Base-by-base conservation (phyloP, 1,284 basidiomycete species). In the Vanrija sp. region DNA sequence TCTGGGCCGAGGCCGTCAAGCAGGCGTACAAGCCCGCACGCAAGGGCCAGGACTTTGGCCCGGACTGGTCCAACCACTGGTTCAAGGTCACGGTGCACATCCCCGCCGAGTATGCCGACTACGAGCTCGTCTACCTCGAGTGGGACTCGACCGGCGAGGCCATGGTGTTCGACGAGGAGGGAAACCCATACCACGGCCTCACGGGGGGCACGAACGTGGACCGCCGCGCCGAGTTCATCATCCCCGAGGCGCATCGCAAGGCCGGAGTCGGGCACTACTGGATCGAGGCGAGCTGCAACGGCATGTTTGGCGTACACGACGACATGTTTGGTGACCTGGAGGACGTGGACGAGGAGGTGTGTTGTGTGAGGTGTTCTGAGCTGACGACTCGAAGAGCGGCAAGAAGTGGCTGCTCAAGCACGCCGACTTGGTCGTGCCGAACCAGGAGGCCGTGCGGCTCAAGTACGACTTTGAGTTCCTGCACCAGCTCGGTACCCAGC, bases 121-220 rank as follows among this genome's bases (percentile, higher is more conserved):
- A 43, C 15, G 41, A 43, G 41, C 20, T n/a, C 3, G 41, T 43
- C 6, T 20, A 43, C n/a, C 38, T 95, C 69, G 92, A 95, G 73
- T 94, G 94, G 62, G 92, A 95, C 73, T 89, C 89, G 4, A 86
- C 85, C 48, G 92, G 88, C 64, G 90, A 90, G 71, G 94, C 91
- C 8, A 87, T 97, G 87, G 83, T 97, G 59, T 96, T 84, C 73
- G 82, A 81, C 15, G 80, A 82, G 3, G 83, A 88, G 41, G 90
- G 89, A 6, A 58, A 63, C 47, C 51, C 57, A 14, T 15, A 38
- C 45, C 61, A 60, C 48, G 86, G 88, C 15, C 90, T 96, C 49
- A 93, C 90, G 3, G 94, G 93, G 12, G 90, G 90, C 0, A 83
- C 69, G 56, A 89, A 85, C 18, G 85, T 84, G 22, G 88, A 92